Evolutionary conservation across 2,329 filamentous ascomycete genomes (phyloP).

Genomic region (Aphanocladium album): DNA sequence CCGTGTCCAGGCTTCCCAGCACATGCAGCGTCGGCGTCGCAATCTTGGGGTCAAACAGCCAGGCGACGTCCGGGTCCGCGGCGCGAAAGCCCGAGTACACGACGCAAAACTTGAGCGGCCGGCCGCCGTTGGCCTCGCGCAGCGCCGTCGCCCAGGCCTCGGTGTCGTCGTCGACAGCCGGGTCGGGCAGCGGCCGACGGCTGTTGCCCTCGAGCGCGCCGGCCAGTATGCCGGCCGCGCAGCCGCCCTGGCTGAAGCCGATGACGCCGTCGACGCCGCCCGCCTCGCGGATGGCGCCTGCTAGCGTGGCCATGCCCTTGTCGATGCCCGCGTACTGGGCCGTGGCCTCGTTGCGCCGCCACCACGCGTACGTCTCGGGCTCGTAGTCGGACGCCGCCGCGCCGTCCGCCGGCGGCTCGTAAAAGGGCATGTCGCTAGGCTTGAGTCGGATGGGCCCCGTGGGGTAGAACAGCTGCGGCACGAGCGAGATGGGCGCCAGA

Average conservation of each 20-base stretch:
- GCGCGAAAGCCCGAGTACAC: slow-evolving; percentile 75
- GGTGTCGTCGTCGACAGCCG: slow-evolving; percentile 23
- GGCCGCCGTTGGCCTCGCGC: slow-evolving; percentile 43
- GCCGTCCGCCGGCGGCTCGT: slow-evolving; percentile 40
- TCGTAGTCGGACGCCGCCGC: slow-evolving; percentile 40
- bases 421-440: slow-evolving; percentile 66
- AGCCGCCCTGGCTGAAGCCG: slow-evolving; percentile 79
- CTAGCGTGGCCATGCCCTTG: slow-evolving; percentile 60
- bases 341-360: slow-evolving; percentile 61
- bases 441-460: slow-evolving; percentile 61
- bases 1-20: slow-evolving; percentile 76
- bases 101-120: slow-evolving; percentile 63
- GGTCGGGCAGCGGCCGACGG: slow-evolving; percentile 14
- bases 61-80: slow-evolving; percentile 54
- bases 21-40: slow-evolving; percentile 75
- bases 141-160: slow-evolving; percentile 40
- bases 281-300: slow-evolving; percentile 53
- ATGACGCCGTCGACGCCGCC: slow-evolving; percentile 72
- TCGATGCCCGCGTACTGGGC: slow-evolving; percentile 63
- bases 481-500: slow-evolving; percentile 55
- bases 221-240: slow-evolving; percentile 66
- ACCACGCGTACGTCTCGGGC: slow-evolving; percentile 79
- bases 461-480: slow-evolving; percentile 58
- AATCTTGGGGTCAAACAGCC: slow-evolving; percentile 67
- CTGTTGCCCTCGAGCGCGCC: slow-evolving; percentile 57